These are phyloP conservation scores for Phytophthora capsici DNA, from an alignment of 352 stramenopile genomes.

Conservation along the genomic window DNA sequence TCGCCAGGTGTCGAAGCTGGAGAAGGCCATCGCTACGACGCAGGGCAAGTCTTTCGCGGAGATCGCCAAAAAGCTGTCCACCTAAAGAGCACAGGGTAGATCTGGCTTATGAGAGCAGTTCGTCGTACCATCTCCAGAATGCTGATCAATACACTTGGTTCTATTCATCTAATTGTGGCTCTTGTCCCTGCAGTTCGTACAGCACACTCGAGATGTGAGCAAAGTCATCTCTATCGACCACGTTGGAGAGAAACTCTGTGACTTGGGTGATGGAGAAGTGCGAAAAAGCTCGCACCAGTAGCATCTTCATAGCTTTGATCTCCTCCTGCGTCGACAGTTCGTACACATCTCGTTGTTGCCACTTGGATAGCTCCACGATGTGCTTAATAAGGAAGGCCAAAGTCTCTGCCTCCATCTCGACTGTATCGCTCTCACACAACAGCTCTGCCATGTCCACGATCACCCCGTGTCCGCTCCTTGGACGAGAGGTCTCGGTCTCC, in stretches of 20 bases:
- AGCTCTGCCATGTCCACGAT: conserved; percentile 39
- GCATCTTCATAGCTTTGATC: conserved; percentile 45
- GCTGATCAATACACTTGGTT: too few relatives aligned
- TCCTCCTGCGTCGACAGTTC: conserved; percentile 35
- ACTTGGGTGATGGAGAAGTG: conserved; percentile 49
- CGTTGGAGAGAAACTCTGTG: conserved; percentile 54
- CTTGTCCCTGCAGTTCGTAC: conserved; percentile 32
- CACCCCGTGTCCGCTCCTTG: conserved; percentile 28
- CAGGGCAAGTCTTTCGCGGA: conserved; percentile 19
- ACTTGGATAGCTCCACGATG: conserved; percentile 50
- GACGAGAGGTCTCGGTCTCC: conserved; percentile 29
- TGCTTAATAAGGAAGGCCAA: conserved; percentile 61
- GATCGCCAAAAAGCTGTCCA: conserved; percentile 14
- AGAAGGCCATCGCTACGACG: conserved; percentile 10
- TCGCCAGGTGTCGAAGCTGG: conserved; percentile 17
- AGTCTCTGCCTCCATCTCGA: conserved; percentile 42
- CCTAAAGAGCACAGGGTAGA: background rate
- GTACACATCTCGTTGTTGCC: conserved; percentile 25
- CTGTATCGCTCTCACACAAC: conserved; percentile 33
- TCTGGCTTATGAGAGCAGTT: conserved; percentile 81
- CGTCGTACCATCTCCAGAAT: too few relatives aligned
- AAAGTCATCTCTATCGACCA: conserved; percentile 46
- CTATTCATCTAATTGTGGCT: conserved; percentile 23
- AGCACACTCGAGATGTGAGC: conserved; percentile 45
- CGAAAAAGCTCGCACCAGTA: conserved; percentile 48